phyloP scores from a whole-genome alignment of 192 early-diverging fungal genomes.

The Gryganskiella cystojenkinii region DNA sequence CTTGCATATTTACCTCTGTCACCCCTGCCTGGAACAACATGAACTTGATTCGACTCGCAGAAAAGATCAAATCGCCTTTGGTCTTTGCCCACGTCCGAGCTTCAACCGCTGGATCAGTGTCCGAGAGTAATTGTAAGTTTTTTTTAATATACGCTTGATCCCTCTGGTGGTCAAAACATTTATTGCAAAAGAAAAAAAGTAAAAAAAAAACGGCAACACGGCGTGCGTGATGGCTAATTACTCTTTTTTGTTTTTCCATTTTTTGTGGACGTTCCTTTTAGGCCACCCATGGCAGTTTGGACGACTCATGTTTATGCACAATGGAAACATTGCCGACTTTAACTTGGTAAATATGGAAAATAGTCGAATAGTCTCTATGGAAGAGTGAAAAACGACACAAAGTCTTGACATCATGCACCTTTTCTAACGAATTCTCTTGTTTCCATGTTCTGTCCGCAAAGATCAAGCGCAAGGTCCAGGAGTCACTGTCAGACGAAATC shows the following conservation, averaged over 20 bases:
- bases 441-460: constrained; percentile 3
- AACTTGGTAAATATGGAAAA: constrained; percentile 52
- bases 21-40: constrained; percentile 86
- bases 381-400: no score
- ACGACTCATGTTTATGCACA: constrained; percentile 88
- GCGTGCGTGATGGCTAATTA: no score
- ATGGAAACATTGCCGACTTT: constrained; percentile 77
- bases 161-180: neutral
- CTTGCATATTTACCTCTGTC: constrained; percentile 85
- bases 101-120: constrained; percentile 77
- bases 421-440: neutral
- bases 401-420: neutral
- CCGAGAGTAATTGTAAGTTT: constrained; percentile 77
- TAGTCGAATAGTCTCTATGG: no score
- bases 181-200: no score
- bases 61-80: constrained; percentile 76
- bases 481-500: constrained; percentile 71
- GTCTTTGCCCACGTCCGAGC: constrained; percentile 87
- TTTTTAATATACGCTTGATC: neutral
- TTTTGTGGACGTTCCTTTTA: neutral
- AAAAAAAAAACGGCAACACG: no score
- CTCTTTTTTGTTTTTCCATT: no score
- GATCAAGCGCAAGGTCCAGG: constrained; percentile 78
- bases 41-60: constrained; percentile 79
- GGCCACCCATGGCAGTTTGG: constrained; percentile 75